Evolutionary conservation across 75 land plant species (phyloP), one percentile per base, ranked within the genome.

Genomic region (Picea sitchensis): DNA sequence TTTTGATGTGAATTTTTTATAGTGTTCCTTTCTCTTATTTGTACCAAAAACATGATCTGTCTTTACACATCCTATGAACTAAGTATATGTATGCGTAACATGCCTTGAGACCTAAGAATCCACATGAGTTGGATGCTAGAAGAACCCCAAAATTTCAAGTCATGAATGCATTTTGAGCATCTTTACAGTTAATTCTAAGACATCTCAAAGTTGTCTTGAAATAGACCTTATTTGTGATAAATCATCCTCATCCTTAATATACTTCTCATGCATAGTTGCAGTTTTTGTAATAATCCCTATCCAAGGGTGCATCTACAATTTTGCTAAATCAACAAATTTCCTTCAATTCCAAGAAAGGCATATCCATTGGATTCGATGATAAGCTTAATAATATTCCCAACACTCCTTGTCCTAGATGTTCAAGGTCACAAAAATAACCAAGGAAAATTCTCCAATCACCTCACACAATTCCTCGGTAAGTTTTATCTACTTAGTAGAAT

Each of bases 201-300:
- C 38, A 36, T 36, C 38, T 36, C 38, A 36, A 36, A 36, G 38
- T 3, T 3, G 3, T 36, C 26, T 26, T 26, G 26, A 36, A 36
- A 36, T 3, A 36, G 2, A 36, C 38, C 38, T 36, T 2, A 36
- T 36, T 36, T 36, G 3, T 2, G 2, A 26, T 26, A 26, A 26
- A 26, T 78, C 84, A 3, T 91, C 88, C 67, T 90, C 90, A 80
- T 89, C 90, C 78, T 91, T 82, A 84, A 96, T 90, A 82, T 92
- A 96, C 75, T 96, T 96, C 83, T 94, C 99, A 74, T 96, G 99
- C 75, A 96, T 92, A 2, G 26, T 26, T 26, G 26, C 26, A 91
- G 98, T 65, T 90, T 80, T 95, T 94, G 81, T 94, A 95, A 80
- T 96, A 96, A 72, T 96, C 99, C 99, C 99, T 94, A 74, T 96